These are phyloP conservation scores for Thermoascus crustaceus DNA, from an alignment of 2,329 filamentous ascomycete species.

Conservation along the genomic window DNA sequence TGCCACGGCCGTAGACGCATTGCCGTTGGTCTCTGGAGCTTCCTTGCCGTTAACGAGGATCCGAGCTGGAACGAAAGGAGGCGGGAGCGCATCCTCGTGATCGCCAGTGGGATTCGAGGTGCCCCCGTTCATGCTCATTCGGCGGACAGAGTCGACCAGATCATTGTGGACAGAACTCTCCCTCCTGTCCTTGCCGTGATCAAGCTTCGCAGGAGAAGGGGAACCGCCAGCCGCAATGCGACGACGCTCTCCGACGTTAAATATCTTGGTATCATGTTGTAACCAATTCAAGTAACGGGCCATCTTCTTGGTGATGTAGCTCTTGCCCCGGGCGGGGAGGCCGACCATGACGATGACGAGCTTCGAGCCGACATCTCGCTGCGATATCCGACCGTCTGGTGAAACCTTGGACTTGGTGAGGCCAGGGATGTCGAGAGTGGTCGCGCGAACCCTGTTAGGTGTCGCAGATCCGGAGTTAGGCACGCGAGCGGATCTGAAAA, in stretches of 20 bases:
- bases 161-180: constrained; percentile 30
- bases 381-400: constrained; percentile 86
- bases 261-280: constrained; percentile 90
- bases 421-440: constrained; percentile 92
- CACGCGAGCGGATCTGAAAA: constrained; percentile 54
- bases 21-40: constrained; percentile 14
- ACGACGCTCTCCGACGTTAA: constrained; percentile 91
- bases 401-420: constrained; percentile 93
- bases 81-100: constrained; percentile 28
- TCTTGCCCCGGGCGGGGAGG: constrained; percentile 88
- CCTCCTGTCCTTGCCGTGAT: constrained; percentile 11
- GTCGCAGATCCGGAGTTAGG: constrained; percentile 71
- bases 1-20: constrained; percentile 13
- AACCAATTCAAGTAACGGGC: constrained; percentile 94
- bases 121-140: constrained; percentile 33
- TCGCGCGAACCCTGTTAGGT: constrained; percentile 76
- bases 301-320: constrained; percentile 98
- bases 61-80: constrained; percentile 39
- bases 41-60: constrained; percentile 53
- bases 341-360: constrained; percentile 98
- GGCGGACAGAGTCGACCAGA: constrained; percentile 36
- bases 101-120: constrained; percentile 15
- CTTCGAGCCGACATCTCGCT: constrained; percentile 91
- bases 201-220: constrained; percentile 18
- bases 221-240: constrained; percentile 60